Base-by-base conservation (phyloP, 2,329 filamentous ascomycete genomes). In the Didymella keratinophila region DNA sequence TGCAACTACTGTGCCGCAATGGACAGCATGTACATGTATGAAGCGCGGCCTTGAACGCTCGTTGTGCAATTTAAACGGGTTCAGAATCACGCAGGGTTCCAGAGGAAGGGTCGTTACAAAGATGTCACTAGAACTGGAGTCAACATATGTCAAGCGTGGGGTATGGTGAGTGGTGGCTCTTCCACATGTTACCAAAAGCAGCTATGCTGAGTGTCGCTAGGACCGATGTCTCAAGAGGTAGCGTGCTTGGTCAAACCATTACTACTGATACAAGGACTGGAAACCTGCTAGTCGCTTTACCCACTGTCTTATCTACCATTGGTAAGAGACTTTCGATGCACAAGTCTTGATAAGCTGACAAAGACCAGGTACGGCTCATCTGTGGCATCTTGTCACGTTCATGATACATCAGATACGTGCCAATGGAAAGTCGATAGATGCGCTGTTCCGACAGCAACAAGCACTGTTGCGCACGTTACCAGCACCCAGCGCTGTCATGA, bases 331-430 rank as follows among this genome's bases (percentile, higher is more conserved):
- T 3, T 41, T 2, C 5, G 18, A 18, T 14, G 8, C 8, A 28
- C 9, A 8, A 20, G 10, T 12, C 37, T 4, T 8, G 1, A 10
- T 18, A 4, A 12, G 11, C 44, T 50, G 1, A 56, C 10, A 20
- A 7, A 9, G 27, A 2, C 10, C 52, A 41, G 64, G 39, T 4
- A 61, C 58, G 10, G 58, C 50, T 2, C 67, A 68, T 32, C 32
- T 69, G 0, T 69, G 64, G 64, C 61, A 68, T 55, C 57, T 69
- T 3, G n/a, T 68, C 11, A 60, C 61, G 0, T 69, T 69, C 28
- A n/a, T 43, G 27, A 49, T 62, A 10, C 62, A 69, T 46, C 61
- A 65, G 32, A 3, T 58, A 2, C 64, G 67, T 6, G 64, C 65
- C 21, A 54, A 54, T 36, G 64, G 61, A 5, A 36, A 32, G 2